A percentile compares a stretch with the other conserved stretches of the same genome.
These are phyloP conservation scores for Paraglomus brasilianum DNA, from an alignment of 192 early-diverging fungal genomes.

Conservation along the genomic window DNA sequence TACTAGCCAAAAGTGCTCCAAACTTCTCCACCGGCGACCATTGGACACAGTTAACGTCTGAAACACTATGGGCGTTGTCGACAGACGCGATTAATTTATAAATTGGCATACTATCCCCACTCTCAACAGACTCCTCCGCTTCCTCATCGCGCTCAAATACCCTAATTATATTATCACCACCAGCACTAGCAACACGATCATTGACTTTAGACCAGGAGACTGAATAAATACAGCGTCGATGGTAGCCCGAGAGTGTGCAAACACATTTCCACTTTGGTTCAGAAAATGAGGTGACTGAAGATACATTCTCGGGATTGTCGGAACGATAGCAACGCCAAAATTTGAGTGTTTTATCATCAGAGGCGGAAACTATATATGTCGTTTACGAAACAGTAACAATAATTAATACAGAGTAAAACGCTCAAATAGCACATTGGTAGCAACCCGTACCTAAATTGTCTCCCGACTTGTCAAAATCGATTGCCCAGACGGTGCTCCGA, in stretches of 20 bases:
- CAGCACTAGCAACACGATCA: slow-evolving; percentile 73
- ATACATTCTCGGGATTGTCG: slow-evolving; percentile 49
- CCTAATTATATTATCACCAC: slow-evolving; percentile 79
- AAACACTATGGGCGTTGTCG: slow-evolving; percentile 76
- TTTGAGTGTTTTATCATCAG: slow-evolving; percentile 82
- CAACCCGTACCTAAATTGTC: slow-evolving; percentile 45
- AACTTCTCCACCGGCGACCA: slow-evolving; percentile 76
- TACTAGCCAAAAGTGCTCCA: slow-evolving; percentile 73
- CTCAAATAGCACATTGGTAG: no score
- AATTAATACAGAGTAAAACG: not conserved
- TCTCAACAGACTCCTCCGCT: slow-evolving; percentile 4
- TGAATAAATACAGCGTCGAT: slow-evolving; percentile 86
- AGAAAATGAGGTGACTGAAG: slow-evolving; percentile 41
- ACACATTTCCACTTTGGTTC: slow-evolving; percentile 72
- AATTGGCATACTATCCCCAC: not conserved
- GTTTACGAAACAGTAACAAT: not conserved
- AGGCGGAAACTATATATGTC: slow-evolving; percentile 64
- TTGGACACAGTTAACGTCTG: slow-evolving; percentile 86
- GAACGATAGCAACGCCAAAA: slow-evolving; percentile 69
- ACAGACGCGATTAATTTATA: slow-evolving; percentile 40
- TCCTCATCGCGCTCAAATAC: slow-evolving; percentile 52
- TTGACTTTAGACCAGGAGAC: slow-evolving; percentile 85
- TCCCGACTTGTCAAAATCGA: slow-evolving; percentile 81
- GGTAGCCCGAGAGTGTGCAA: slow-evolving; percentile 62
- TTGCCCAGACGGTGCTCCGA: slow-evolving; percentile 88